These are phyloP conservation scores for Penicillium glabrum DNA, from an alignment of 2,329 filamentous ascomycete species.

Conservation along the genomic window DNA sequence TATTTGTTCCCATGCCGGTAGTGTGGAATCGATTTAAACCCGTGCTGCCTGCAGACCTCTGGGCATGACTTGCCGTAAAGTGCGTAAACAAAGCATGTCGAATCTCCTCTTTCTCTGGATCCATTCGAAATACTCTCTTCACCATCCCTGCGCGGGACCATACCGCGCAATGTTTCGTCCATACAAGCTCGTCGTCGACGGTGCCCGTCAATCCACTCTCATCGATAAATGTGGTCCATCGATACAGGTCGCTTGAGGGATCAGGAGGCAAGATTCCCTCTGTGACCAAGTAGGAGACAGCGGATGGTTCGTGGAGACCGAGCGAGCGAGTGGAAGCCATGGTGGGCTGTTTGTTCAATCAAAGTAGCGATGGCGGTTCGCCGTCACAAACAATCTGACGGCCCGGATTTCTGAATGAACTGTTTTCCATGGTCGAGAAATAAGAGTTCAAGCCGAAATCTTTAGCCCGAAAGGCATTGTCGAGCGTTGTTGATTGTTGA, in stretches of 20 bases:
- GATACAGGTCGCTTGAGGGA: conserved; percentile 63
- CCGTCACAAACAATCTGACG: conserved; percentile 24
- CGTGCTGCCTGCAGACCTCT: conserved; percentile 12
- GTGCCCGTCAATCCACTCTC: conserved; percentile 42
- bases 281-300: conserved; percentile 76
- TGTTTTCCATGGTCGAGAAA: conserved; percentile 29
- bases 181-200: conserved; percentile 76
- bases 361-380: conserved; percentile 18
- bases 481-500: conserved; percentile 9
- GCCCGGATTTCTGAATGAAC: conserved; percentile 18
- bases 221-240: conserved; percentile 66
- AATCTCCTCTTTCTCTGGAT: conserved; percentile 81
- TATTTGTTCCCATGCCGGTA: conserved; percentile 3
- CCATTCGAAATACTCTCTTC: conserved; percentile 81
- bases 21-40: conserved; percentile 1
- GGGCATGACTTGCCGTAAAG: conserved; percentile 60
- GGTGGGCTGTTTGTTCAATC: conserved; percentile 28
- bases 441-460: conserved; percentile 2
- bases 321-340: conserved; percentile 94
- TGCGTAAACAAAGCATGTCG: conserved; percentile 82
- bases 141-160: conserved; percentile 88
- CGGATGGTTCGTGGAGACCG: conserved; percentile 84
- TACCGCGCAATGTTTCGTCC: conserved; percentile 72
- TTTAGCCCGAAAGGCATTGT: conserved; percentile 8
- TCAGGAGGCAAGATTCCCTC: conserved; percentile 74